phyloP scores from a whole-genome alignment of 2,329 filamentous ascomycete genomes.

The Colletotrichum sp. region DNA sequence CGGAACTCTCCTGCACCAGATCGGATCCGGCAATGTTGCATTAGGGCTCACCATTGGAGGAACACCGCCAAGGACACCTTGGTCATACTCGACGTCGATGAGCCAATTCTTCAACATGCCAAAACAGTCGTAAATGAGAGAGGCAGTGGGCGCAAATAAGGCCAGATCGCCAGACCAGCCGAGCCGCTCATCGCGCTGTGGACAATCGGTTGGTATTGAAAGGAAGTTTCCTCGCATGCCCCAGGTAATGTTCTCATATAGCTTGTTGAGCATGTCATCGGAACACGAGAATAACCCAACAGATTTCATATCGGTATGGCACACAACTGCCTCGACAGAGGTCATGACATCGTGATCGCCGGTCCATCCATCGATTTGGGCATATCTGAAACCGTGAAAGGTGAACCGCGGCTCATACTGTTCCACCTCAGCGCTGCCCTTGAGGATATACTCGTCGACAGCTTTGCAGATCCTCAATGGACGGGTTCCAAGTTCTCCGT shows the following conservation, averaged over 20 bases:
- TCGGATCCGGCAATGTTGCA: slow-evolving; percentile 24
- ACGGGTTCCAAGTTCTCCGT: slow-evolving; percentile 41
- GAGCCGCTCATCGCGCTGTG: slow-evolving; percentile 9
- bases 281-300: slow-evolving; percentile 6
- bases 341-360: slow-evolving; percentile 27
- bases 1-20: slow-evolving; percentile 22
- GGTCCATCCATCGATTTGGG: slow-evolving; percentile 44
- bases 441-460: slow-evolving; percentile 35
- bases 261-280: slow-evolving; percentile 1
- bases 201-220: slow-evolving; percentile 17
- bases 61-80: slow-evolving; percentile 35
- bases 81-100: slow-evolving; percentile 22
- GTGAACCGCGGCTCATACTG: slow-evolving; percentile 51
- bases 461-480: slow-evolving; percentile 41
- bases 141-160: slow-evolving; percentile 8
- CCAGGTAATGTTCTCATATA: slow-evolving; percentile 10
- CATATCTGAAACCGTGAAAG: slow-evolving; percentile 57
- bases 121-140: slow-evolving; percentile 3
- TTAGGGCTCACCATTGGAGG: slow-evolving; percentile 34
- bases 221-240: slow-evolving; percentile 17
- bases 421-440: slow-evolving; percentile 21
- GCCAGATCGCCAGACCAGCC: slow-evolving; percentile 15
- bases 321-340: slow-evolving; percentile 3
- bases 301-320: slow-evolving; percentile 13
- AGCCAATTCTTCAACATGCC: slow-evolving; percentile 13